Evolutionary conservation across 2,329 filamentous ascomycete species (phyloP).

Genomic region (Hypoxylon sp.): DNA sequence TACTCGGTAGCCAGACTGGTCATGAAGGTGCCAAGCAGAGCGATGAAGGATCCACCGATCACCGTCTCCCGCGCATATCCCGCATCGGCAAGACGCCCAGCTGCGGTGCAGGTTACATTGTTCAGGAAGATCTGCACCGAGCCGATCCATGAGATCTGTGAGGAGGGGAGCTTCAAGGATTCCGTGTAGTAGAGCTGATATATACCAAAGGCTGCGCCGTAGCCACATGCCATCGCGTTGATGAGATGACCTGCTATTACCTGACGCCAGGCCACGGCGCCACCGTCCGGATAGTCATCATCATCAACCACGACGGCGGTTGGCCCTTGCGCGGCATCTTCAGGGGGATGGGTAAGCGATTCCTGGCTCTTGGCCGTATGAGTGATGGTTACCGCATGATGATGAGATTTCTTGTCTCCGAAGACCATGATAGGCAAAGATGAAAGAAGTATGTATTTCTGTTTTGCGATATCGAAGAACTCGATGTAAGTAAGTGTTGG

Average conservation of each 20-base stretch:
- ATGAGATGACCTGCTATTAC: slow-evolving; percentile 56
- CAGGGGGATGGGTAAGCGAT: slow-evolving; percentile 19
- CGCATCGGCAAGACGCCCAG: slow-evolving; percentile 46
- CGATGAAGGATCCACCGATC: slow-evolving; percentile 48
- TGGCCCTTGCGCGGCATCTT: slow-evolving; percentile 12
- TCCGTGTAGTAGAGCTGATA: slow-evolving; percentile 56
- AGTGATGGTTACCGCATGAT: slow-evolving; percentile 27
- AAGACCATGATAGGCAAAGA: slow-evolving; percentile 33
- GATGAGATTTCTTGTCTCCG: slow-evolving; percentile 22
- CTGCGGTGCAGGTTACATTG: slow-evolving; percentile 44
- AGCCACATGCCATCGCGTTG: slow-evolving; percentile 61
- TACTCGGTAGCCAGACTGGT: slow-evolving; percentile 50
- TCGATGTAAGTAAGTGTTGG: too few species aligned
- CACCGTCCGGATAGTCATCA: slow-evolving; percentile 46
- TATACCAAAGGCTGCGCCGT: slow-evolving; percentile 58
- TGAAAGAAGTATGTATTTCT: slow-evolving; percentile 11
- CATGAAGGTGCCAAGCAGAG: slow-evolving; percentile 50
- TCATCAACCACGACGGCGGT: slow-evolving; percentile 9
- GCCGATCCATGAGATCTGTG: slow-evolving; percentile 56
- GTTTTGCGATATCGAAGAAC: too few species aligned
- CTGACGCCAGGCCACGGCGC: slow-evolving; percentile 59
- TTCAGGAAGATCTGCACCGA: slow-evolving; percentile 52
- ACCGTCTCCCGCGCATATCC: slow-evolving; percentile 47
- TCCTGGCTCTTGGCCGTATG: slow-evolving; percentile 22
- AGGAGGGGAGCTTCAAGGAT: slow-evolving; percentile 45